Evolutionary conservation across 164 flowering plant species (phyloP).

Genomic region (Vitis rotundifolia): DNA sequence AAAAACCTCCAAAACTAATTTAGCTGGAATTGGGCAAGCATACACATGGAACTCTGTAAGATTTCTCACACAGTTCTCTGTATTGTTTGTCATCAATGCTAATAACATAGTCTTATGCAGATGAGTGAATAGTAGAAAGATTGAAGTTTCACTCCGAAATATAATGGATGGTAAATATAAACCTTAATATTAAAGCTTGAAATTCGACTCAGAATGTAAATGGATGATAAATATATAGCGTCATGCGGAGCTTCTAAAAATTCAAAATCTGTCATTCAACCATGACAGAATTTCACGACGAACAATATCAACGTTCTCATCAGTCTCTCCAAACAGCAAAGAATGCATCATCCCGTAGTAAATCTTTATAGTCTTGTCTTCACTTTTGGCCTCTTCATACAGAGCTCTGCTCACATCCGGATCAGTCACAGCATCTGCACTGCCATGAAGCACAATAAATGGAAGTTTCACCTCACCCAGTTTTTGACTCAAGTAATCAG

Average conservation of each 20-base stretch:
- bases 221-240: too few species aligned
- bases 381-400: constrained; percentile 62
- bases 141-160: too few species aligned
- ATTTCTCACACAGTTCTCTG: too few species aligned
- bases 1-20: too few species aligned
- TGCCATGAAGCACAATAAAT: constrained; percentile 82
- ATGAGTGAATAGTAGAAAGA: too few species aligned
- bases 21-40: too few species aligned
- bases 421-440: constrained; percentile 83
- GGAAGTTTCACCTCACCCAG: constrained; percentile 63
- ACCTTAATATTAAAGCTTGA: too few species aligned
- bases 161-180: too few species aligned
- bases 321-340: constrained; percentile 80
- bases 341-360: constrained; percentile 95
- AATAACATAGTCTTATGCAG: too few species aligned
- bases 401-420: constrained; percentile 67
- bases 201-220: too few species aligned
- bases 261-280: constrained; percentile 56
- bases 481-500: constrained; percentile 45
- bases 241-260: background rate
- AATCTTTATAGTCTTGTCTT: constrained; percentile 68
- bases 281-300: constrained; percentile 57
- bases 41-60: too few species aligned
- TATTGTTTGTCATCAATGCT: too few species aligned
- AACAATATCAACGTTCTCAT: constrained; percentile 68